Conservation (phyloP, 352 stramenopile species). For the Phytophthora aleatoria region DNA sequence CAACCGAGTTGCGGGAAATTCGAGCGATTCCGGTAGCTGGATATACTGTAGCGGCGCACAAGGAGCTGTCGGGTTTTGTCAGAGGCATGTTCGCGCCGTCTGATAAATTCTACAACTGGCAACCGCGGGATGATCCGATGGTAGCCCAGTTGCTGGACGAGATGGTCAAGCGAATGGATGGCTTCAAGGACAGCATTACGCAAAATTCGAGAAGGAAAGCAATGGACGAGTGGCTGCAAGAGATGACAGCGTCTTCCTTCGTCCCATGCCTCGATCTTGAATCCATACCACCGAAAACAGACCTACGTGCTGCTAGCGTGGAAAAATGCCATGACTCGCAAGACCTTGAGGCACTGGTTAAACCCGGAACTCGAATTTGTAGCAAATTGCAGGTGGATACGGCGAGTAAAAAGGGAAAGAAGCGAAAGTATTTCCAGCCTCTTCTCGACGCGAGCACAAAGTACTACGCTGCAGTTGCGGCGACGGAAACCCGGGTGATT, state of each 20-base stretch:
- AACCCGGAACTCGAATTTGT: background rate
- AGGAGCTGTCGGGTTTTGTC: constrained; percentile 15
- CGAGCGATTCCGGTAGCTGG: background rate
- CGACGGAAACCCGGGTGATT: background rate
- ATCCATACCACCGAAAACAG: constrained; percentile 14
- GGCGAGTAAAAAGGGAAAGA: constrained; percentile 1
- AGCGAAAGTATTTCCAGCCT: constrained; percentile 12
- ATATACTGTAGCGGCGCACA: constrained; percentile 19
- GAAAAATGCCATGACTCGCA: background rate
- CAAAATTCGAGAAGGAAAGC: constrained; percentile 5
- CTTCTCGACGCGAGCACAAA: constrained; percentile 15
- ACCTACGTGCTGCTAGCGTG: background rate
- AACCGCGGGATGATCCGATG: constrained; percentile 15
- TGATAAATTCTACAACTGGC: constrained; percentile 17
- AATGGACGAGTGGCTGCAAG: constrained; percentile 5
- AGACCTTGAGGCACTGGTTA: background rate
- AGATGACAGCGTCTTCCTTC: constrained; percentile 22
- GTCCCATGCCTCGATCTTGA: constrained; percentile 14
- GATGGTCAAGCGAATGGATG: constrained; percentile 5
- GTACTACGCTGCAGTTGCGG: constrained; percentile 4
- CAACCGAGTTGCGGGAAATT: constrained; percentile 7
- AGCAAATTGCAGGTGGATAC: background rate
- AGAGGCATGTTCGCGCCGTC: constrained; percentile 9
- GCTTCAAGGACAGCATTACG: constrained; percentile 16
- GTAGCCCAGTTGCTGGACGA: constrained; percentile 17